A percentile compares a stretch with the other conserved stretches of the same genome.
These are phyloP conservation scores for Acacia acuminata DNA, from an alignment of 306 rosid species.

Conservation along the genomic window DNA sequence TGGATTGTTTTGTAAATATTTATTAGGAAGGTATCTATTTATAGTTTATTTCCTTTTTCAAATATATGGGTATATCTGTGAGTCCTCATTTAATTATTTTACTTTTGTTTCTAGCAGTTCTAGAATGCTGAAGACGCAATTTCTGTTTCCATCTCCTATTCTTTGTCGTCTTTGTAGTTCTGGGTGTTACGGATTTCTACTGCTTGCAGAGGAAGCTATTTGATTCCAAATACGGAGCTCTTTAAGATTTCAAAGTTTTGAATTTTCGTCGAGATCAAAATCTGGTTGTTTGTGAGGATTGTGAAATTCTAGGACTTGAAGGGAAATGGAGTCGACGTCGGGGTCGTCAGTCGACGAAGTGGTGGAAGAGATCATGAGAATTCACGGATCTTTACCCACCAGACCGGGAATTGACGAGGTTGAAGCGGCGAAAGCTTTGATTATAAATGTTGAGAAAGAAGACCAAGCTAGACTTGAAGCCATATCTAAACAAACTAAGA, in stretches of 20 bases:
- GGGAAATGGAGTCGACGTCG: constrained; percentile 45
- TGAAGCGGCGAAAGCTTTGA: constrained; percentile 65
- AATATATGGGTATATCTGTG: neutral
- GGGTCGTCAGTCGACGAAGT: constrained; percentile 50
- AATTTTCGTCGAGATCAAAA: neutral
- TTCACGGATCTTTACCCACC: constrained; percentile 68
- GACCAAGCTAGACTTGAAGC: constrained; percentile 64
- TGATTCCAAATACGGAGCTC: constrained; percentile 2
- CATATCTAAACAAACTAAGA: constrained; percentile 54
- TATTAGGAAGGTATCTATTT: neutral
- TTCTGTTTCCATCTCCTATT: neutral
- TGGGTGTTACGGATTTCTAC: neutral
- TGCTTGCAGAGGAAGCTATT: neutral
- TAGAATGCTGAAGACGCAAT: constrained; percentile 12
- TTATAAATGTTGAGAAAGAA: constrained; percentile 64
- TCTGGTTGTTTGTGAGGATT: constrained; percentile 23
- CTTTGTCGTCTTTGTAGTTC: neutral
- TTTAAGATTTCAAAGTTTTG: constrained; percentile 14
- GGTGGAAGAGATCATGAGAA: constrained; percentile 79
- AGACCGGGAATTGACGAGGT: constrained; percentile 77
- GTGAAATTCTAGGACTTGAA: neutral
- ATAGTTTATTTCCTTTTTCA: neutral
- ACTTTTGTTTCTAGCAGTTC: neutral
- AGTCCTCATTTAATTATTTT: constrained; percentile 5
- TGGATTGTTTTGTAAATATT: neutral